Percentiles rank a stretch among this genome's conserved stretches.
Evolutionary conservation across 495 filamentous ascomycete genomes (phyloP).

Genomic region (Neurospora intermedia): DNA sequence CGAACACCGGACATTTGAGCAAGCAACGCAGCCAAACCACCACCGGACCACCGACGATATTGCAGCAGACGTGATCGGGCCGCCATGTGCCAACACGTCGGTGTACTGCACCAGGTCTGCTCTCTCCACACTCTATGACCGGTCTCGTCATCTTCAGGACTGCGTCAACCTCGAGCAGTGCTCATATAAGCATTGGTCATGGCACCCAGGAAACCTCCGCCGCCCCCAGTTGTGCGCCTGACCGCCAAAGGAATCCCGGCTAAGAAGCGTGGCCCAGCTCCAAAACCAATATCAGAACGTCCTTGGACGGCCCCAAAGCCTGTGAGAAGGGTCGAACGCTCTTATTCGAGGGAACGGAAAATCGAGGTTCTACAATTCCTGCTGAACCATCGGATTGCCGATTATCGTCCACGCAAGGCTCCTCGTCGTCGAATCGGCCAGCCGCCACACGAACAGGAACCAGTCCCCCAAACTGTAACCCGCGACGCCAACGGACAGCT

Average conservation of each 20-base stretch:
- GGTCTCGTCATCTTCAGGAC: not conserved
- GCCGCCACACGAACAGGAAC: slow-evolving; percentile 6
- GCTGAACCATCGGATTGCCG: slow-evolving; percentile 16
- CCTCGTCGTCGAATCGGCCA: slow-evolving; percentile 17
- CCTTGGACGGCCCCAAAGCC: slow-evolving; percentile 11
- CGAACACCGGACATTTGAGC: not conserved
- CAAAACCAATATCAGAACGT: slow-evolving; percentile 13
- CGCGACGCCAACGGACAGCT: slow-evolving; percentile 5
- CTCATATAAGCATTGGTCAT: not conserved
- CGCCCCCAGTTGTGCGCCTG: slow-evolving; percentile 1
- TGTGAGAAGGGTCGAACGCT: slow-evolving; percentile 12
- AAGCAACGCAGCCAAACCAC: not conserved
- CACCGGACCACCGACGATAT: not conserved
- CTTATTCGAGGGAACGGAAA: slow-evolving; percentile 17
- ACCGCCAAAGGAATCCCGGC: slow-evolving; percentile 7
- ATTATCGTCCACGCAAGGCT: not conserved
- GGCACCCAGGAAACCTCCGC: not conserved
- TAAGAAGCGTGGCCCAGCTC: slow-evolving; percentile 11
- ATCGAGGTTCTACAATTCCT: slow-evolving; percentile 21
- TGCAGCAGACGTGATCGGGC: not conserved
- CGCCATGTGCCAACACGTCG: not conserved
- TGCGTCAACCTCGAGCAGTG: not conserved
- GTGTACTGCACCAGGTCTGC: not conserved
- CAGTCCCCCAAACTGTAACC: not conserved
- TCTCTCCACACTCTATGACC: not conserved